A percentile compares a stretch with the other conserved stretches of the same genome.
phyloP scores from a whole-genome alignment of 768 basidiomycete genomes.

The Lactarius deliciosus region DNA sequence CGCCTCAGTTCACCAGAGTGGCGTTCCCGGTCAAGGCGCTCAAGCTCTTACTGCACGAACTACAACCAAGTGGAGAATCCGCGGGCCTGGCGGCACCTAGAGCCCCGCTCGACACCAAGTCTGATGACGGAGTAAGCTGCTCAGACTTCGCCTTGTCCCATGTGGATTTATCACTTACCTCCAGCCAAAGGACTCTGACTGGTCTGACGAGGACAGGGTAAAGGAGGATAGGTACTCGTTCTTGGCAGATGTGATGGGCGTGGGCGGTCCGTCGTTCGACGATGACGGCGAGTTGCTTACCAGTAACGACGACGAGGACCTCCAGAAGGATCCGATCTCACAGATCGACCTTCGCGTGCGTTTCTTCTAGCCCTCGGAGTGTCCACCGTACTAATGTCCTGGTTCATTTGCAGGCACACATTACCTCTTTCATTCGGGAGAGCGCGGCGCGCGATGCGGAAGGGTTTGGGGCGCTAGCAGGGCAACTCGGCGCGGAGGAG shows the following conservation, averaged over 20 bases:
- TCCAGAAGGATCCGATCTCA: conserved; percentile 81
- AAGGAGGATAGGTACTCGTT: conserved; percentile 80
- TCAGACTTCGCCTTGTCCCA: not conserved
- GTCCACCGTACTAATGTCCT: not conserved
- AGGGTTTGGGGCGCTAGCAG: conserved; percentile 61
- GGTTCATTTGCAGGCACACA: conserved; percentile 50
- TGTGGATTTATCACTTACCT: conserved; percentile 12
- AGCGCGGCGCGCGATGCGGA: conserved; percentile 61
- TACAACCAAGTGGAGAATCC: conserved; percentile 76
- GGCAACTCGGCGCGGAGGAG: conserved; percentile 71
- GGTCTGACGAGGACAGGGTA: conserved; percentile 83
- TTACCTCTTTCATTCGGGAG: conserved; percentile 69
- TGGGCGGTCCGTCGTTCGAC: conserved; percentile 69
- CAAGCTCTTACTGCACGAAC: conserved; percentile 83
- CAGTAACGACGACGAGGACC: conserved; percentile 80
- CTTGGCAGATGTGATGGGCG: conserved; percentile 80
- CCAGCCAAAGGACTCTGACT: conserved; percentile 71
- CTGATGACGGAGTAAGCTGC: conserved; percentile 69
- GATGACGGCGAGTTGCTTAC: conserved; percentile 69
- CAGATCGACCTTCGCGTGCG: conserved; percentile 77
- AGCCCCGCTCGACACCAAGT: conserved; percentile 57
- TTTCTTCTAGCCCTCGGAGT: conserved; percentile 3
- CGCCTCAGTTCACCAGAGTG: conserved; percentile 82
- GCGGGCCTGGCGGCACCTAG: conserved; percentile 60
- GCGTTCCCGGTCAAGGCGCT: conserved; percentile 91